Evolutionary conservation across 2,329 filamentous ascomycete species (phyloP).

Genomic region (Exophiala spinifera): DNA sequence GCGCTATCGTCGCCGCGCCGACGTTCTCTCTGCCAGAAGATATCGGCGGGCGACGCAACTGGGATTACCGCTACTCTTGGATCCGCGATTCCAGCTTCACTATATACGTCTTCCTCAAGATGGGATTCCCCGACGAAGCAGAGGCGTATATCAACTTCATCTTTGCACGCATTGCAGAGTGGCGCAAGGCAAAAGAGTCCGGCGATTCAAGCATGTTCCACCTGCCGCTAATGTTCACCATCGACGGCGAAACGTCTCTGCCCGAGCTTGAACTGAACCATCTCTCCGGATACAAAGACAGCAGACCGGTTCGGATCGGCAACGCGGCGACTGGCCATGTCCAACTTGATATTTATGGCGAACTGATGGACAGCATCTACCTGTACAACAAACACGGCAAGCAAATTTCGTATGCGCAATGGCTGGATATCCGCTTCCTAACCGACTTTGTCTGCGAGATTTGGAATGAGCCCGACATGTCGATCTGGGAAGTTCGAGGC

Average conservation of each 20-base stretch:
- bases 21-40: constrained; percentile 76
- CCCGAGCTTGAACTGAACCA: constrained; percentile 67
- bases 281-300: constrained; percentile 69
- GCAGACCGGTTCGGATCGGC: constrained; percentile 69
- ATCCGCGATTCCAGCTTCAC: constrained; percentile 75
- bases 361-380: constrained; percentile 74
- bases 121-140: constrained; percentile 72
- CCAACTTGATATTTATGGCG: constrained; percentile 77
- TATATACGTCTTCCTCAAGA: constrained; percentile 70
- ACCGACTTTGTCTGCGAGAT: constrained; percentile 68
- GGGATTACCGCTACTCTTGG: constrained; percentile 62
- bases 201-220: constrained; percentile 28
- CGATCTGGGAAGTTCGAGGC: constrained; percentile 78
- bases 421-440: constrained; percentile 67
- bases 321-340: constrained; percentile 74
- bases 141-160: constrained; percentile 79
- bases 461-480: constrained; percentile 69
- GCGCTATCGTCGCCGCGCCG: constrained; percentile 71
- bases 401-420: constrained; percentile 72
- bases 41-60: constrained; percentile 61
- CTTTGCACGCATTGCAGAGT: constrained; percentile 64
- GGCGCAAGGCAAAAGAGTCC: constrained; percentile 56
- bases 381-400: constrained; percentile 77
- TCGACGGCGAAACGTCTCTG: constrained; percentile 70
- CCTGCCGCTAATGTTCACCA: constrained; percentile 79